A percentile compares a stretch with the other conserved stretches of the same genome.
Conservation (phyloP, 73 alveolate species). For the Paramecium pentaurelia region DNA sequence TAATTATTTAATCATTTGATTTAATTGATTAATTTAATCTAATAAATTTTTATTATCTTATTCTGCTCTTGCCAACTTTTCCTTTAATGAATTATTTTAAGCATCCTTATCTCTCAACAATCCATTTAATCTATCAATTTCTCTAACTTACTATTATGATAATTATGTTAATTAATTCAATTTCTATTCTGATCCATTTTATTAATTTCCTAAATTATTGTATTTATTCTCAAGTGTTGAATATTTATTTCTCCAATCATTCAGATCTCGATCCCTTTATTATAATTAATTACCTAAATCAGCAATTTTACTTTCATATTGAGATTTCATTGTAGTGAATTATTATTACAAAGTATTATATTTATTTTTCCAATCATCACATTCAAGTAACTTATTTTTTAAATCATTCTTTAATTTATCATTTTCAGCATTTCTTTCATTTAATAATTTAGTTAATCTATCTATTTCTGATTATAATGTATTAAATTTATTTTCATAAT, state of each 20-base stretch:
- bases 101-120: neutral
- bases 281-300: neutral
- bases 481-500: slow-evolving; percentile 8
- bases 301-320: neutral
- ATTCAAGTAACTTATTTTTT: neutral
- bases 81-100: neutral
- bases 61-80: neutral
- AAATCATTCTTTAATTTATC: slow-evolving; percentile 12
- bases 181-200: neutral
- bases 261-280: neutral
- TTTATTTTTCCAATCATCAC: slow-evolving; percentile 51
- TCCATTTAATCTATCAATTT: neutral
- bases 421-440: slow-evolving; percentile 9
- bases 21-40: neutral
- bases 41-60: neutral
- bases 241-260: slow-evolving; percentile 20
- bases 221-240: neutral
- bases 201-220: neutral
- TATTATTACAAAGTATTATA: neutral
- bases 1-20: neutral
- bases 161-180: neutral
- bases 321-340: neutral
- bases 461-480: neutral
- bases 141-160: neutral
- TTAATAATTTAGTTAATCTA: neutral